Evolutionary conservation across 306 rosid genomes (phyloP).

Genomic region (Hylodesmum podocarpum): DNA sequence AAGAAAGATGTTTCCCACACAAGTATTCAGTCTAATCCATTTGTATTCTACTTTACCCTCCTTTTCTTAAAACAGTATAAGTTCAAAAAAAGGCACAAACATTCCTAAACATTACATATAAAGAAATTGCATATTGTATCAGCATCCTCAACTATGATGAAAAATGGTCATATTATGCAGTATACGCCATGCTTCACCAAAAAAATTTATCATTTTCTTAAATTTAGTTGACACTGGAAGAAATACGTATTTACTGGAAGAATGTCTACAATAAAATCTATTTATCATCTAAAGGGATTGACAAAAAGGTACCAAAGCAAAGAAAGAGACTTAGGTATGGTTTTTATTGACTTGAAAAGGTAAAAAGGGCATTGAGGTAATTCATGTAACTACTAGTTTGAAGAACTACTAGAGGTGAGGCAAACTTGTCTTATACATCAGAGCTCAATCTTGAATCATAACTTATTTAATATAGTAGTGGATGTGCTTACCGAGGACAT

Average conservation of each 20-base stretch:
- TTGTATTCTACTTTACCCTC: not conserved
- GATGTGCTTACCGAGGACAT: too few relatives aligned
- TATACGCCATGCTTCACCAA: not conserved
- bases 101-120: not conserved
- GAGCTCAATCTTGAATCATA: too few relatives aligned
- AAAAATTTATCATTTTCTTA: not conserved
- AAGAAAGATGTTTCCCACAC: not conserved
- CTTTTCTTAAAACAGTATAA: not conserved
- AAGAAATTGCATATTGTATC: not conserved
- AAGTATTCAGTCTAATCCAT: not conserved
- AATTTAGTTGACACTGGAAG: not conserved
- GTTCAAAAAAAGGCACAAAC: not conserved
- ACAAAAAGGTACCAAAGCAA: not conserved
- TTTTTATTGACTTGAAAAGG: not conserved
- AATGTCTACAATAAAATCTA: not conserved
- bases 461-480: too few relatives aligned
- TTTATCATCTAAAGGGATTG: not conserved
- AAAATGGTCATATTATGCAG: not conserved
- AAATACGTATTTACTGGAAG: not conserved
- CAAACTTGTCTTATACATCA: not conserved
- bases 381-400: too few relatives aligned
- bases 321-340: not conserved
- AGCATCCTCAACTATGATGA: not conserved
- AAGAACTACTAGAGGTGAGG: not conserved
- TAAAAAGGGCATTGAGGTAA: too few relatives aligned